Conservation (phyloP, 192 early-diverging fungal genomes). For the Backusella liffmaniae region DNA sequence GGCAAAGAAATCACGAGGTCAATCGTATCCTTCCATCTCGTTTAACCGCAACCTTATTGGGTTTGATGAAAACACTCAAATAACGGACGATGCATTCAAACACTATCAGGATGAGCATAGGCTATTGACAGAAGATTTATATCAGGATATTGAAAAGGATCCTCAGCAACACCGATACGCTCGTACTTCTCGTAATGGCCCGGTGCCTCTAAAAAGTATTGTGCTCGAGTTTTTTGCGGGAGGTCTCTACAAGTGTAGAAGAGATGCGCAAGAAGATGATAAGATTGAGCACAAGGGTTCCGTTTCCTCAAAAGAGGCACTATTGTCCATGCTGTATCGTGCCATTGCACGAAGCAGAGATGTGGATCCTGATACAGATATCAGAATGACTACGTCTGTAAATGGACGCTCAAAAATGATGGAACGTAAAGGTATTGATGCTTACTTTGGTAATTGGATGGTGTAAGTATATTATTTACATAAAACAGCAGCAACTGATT, state of each 20-base stretch:
- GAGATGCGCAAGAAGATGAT: slow-evolving; percentile 15
- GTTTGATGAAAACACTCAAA: slow-evolving; percentile 14
- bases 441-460: slow-evolving; percentile 35
- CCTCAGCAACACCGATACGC: slow-evolving; percentile 17
- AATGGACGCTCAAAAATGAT: slow-evolving; percentile 24
- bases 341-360: slow-evolving; percentile 18
- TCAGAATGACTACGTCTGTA: slow-evolving; percentile 14
- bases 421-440: slow-evolving; percentile 21
- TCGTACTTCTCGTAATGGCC: slow-evolving; percentile 18
- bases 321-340: slow-evolving; percentile 24
- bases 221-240: slow-evolving; percentile 23
- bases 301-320: slow-evolving; percentile 23
- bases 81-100: slow-evolving; percentile 16
- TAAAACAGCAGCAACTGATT: neutral
- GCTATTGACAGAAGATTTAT: neutral
- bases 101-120: slow-evolving; percentile 30
- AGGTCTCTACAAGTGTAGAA: slow-evolving; percentile 19
- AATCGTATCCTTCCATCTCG: neutral
- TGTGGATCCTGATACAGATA: neutral
- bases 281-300: neutral
- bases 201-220: slow-evolving; percentile 22
- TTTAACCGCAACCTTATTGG: slow-evolving; percentile 17
- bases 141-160: slow-evolving; percentile 13
- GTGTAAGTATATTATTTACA: slow-evolving; percentile 12
- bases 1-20: slow-evolving; percentile 19